Base-by-base conservation (phyloP, 768 basidiomycete species). In the Rhodosporidiobolus odoratus region DNA sequence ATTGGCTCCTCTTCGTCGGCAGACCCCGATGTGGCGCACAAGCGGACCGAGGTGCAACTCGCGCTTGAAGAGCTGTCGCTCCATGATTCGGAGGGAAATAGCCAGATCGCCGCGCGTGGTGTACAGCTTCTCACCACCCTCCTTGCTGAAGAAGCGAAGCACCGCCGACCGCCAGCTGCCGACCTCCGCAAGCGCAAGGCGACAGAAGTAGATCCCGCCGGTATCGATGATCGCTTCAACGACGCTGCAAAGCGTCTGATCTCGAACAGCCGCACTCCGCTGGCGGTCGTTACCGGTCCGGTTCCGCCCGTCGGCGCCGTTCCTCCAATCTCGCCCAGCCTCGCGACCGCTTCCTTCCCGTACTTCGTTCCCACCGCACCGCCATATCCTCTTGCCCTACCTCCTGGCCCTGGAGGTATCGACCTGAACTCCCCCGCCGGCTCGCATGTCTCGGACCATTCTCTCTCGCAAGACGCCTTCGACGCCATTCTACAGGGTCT, bases 81-180 rank as follows among this genome's bases (percentile, higher is more conserved):
- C 37, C 35, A 54, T 53, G 41, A 19, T 32, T 32, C 12, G 52
- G 61, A 62, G 59, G 66, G 41, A 4, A 56, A 45, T 17, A 57
- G 50, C 23, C 43, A 58, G 25, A 75, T 75, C 53, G 74, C 74
- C 30, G 45, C 57, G 25, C 63, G 74, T 21, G 74, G 74, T 2
- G 69, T 66, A 9, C 54, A 65, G 38, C 64, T 75, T 21, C 61
- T 75, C 48, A 10, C 32, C 9, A 72, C 74, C 34, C 65, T 75
- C 5, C 70, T 75, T 21, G 67, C 60, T 17, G 74, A 75, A 27
- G 74, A 75, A 47, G 61, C 69, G 47, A 66, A 66, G 58, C 70
- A 69, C 17, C 69, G 70, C 15, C 50, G 60, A 2, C n/a, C 69
- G 8, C 8, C 50, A 4, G 40, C 63, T 19, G 2, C 27, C 17